phyloP scores from a whole-genome alignment of 345 rosid genomes.

The Hirschfeldia incana region DNA sequence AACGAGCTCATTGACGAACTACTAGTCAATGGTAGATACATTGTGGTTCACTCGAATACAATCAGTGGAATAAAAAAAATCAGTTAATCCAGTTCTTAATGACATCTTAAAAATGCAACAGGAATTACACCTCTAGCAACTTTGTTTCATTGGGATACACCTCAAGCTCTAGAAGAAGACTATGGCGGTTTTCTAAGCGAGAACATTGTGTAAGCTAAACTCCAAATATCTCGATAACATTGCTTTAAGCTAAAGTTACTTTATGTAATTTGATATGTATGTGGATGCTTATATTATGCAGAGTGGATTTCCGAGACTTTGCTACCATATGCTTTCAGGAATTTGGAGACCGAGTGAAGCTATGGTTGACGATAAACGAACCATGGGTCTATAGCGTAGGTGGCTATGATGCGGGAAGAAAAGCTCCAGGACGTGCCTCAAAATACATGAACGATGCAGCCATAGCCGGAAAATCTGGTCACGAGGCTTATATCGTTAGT shows the following conservation, averaged over 20 bases:
- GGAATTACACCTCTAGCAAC: slow-evolving; percentile 35
- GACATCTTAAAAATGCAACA: not conserved
- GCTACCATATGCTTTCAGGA: slow-evolving; percentile 43
- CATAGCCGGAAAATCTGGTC: slow-evolving; percentile 35
- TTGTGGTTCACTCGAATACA: not conserved
- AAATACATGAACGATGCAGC: slow-evolving; percentile 26
- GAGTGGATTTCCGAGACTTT: slow-evolving; percentile 39
- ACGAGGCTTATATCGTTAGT: slow-evolving; percentile 31
- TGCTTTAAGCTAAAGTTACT: not conserved
- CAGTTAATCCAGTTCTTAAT: not conserved
- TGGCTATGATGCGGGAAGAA: slow-evolving; percentile 37
- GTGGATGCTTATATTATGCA: not conserved
- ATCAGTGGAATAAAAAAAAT: not conserved
- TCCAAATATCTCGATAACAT: not conserved
- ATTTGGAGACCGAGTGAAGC: slow-evolving; percentile 53
- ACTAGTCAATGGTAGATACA: slow-evolving; percentile 39
- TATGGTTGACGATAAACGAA: slow-evolving; percentile 54
- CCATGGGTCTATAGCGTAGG: slow-evolving; percentile 40
- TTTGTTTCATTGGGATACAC: slow-evolving; percentile 38
- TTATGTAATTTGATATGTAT: not conserved
- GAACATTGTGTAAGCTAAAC: slow-evolving; percentile 11
- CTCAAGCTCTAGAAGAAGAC: slow-evolving; percentile 37
- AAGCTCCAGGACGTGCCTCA: slow-evolving; percentile 45
- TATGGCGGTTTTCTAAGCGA: slow-evolving; percentile 34
- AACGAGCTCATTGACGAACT: slow-evolving; percentile 50